Conservation (phyloP, 306 rosid species). For the Vicia villosa region DNA sequence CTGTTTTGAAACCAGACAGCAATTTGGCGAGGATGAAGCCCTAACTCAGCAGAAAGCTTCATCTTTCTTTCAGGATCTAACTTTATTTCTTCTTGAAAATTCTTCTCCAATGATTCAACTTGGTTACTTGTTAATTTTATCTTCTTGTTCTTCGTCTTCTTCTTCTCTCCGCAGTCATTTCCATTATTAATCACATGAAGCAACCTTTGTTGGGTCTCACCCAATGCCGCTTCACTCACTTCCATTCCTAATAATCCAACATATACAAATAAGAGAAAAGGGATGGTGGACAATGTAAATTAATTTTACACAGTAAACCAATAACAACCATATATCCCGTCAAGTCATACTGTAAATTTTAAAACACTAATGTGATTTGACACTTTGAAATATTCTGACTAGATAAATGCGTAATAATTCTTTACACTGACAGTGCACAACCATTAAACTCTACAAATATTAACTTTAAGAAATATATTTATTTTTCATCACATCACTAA, state of each 20-base stretch:
- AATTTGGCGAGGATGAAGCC: conserved; percentile 86
- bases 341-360: too few relatives aligned
- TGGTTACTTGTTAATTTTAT: conserved; percentile 65
- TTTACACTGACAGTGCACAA: too few relatives aligned
- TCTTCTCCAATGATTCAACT: conserved; percentile 71
- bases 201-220: conserved; percentile 35
- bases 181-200: conserved; percentile 16
- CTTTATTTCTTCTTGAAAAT: conserved; percentile 83
- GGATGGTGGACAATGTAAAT: too few relatives aligned
- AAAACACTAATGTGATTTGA: too few relatives aligned
- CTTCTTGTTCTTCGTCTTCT: conserved; percentile 79
- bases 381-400: too few relatives aligned
- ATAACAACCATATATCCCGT: too few relatives aligned
- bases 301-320: too few relatives aligned
- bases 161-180: conserved; percentile 38
- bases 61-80: conserved; percentile 81
- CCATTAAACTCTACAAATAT: too few relatives aligned
- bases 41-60: conserved; percentile 81
- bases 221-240: conserved; percentile 50
- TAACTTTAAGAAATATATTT: too few relatives aligned
- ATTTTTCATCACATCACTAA: too few relatives aligned
- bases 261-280: not conserved
- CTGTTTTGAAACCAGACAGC: conserved; percentile 98
- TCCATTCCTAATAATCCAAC: conserved; percentile 52
- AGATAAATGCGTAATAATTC: too few relatives aligned